phyloP scores from a whole-genome alignment of 352 stramenopile genomes.

The Globisporangium camurandrum region DNA sequence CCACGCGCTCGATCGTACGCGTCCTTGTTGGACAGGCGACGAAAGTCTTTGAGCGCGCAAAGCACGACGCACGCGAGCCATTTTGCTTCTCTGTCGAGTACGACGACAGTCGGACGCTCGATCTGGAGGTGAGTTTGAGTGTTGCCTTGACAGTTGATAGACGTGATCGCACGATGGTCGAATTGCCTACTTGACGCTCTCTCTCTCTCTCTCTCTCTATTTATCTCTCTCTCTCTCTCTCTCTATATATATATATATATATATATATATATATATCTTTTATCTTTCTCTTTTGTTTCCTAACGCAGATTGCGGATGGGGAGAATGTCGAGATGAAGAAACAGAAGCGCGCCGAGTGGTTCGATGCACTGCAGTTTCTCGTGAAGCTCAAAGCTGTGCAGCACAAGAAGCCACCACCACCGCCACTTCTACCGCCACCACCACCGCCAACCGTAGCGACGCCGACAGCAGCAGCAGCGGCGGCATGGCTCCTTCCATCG shows the following conservation, averaged over 20 bases:
- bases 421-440: no score
- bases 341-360: slow-evolving; percentile 51
- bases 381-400: slow-evolving; percentile 52
- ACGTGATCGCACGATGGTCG: no score
- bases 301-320: slow-evolving; percentile 50
- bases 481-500: background rate
- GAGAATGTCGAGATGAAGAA: slow-evolving; percentile 57
- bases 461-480: background rate
- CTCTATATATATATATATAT: no score
- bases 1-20: slow-evolving; percentile 33
- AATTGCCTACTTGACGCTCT: no score
- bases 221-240: no score
- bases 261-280: no score
- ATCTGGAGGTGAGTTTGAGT: slow-evolving; percentile 40
- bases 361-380: slow-evolving; percentile 64
- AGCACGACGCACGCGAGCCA: slow-evolving; percentile 31
- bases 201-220: background rate
- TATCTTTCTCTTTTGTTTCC: background rate
- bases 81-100: slow-evolving; percentile 77
- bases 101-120: slow-evolving; percentile 63
- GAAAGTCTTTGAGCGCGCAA: slow-evolving; percentile 57
- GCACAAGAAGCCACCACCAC: slow-evolving; percentile 11
- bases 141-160: no score
- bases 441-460: no score
- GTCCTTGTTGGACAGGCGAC: slow-evolving; percentile 46